Base-by-base conservation (phyloP, 1,284 basidiomycete species). In the Phaffia rhodozyma region DNA sequence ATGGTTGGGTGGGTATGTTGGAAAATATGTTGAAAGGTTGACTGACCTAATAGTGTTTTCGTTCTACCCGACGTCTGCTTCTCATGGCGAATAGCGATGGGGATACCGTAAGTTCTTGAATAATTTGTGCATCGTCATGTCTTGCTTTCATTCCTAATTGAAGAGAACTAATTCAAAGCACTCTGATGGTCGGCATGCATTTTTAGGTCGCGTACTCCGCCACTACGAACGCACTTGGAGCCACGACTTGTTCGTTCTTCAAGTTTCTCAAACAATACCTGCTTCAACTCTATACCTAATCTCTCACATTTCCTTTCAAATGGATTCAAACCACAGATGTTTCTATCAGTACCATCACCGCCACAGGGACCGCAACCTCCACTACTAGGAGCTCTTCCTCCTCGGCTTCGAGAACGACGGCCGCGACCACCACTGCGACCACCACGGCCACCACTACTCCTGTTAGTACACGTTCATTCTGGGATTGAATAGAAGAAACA, bases 401-500 rank as follows among this genome's bases (percentile, higher is more conserved):
- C 32, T 56, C 63, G 29, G 49, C 53, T 16, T 47, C 25, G 34
- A 29, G 58, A 27, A 55, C 56, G 21, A 50, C 60, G 25, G 58
- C 58, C 30, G 27, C 50, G 13, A 29, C 49, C 25, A 30, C 48
- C 7, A 49, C 47, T 1, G 16, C 23, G 16, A 52, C 55, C 30
- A 53, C 60, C 3, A 25, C 48, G 1, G 7, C 49, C 2, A 62
- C 61, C n/a, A 62, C 61, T 25, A 43, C 38, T 16, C 38, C 2
- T 7, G 38, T 43, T 43, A 43, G 38, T 43, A 43, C 38, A 16
- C 38, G 56, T 56, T 21, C 27, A 21, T 11, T 62, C 18, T 55
- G 13, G 3, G 7, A 55, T 23, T 11, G 20, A 4, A 32, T 18
- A 34, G 25, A 34, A 5, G n/a, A 32, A 29, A 7, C 5, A 11